Percentiles rank a stretch among this genome's conserved stretches.
These are phyloP conservation scores for Ramichloridium luteum DNA, from an alignment of 2,329 filamentous ascomycete species.

Conservation along the genomic window DNA sequence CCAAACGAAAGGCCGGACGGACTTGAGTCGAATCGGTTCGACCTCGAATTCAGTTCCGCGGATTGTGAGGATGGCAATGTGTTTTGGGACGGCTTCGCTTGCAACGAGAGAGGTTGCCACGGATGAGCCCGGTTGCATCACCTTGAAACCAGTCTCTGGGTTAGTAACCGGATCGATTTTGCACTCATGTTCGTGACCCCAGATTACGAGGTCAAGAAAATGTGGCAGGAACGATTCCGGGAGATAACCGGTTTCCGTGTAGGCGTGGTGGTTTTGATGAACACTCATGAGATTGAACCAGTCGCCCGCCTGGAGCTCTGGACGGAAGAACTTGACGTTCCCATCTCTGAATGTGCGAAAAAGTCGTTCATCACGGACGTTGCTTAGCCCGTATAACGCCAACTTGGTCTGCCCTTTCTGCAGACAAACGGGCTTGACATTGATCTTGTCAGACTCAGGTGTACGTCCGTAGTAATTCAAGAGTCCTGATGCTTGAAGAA, in stretches of 20 bases:
- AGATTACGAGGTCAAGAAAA: slow-evolving; percentile 83
- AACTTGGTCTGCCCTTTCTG: slow-evolving; percentile 91
- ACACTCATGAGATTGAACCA: slow-evolving; percentile 96
- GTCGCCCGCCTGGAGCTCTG: slow-evolving; percentile 64
- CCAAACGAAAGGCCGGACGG: slow-evolving; percentile 82
- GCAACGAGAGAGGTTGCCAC: slow-evolving; percentile 85
- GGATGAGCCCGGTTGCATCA: slow-evolving; percentile 95
- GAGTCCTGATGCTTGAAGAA: slow-evolving; percentile 80
- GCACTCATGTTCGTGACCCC: slow-evolving; percentile 97
- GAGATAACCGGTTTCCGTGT: slow-evolving; percentile 85
- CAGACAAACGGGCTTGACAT: slow-evolving; percentile 78
- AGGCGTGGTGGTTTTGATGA: slow-evolving; percentile 89
- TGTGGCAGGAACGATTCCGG: slow-evolving; percentile 87
- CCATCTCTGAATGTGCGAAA: slow-evolving; percentile 88
- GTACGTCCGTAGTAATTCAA: slow-evolving; percentile 94
- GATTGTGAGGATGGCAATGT: slow-evolving; percentile 74
- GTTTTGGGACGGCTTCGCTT: slow-evolving; percentile 81
- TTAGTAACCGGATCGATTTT: slow-evolving; percentile 75
- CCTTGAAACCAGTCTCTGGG: slow-evolving; percentile 77
- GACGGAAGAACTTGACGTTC: slow-evolving; percentile 87
- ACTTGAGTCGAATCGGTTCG: slow-evolving; percentile 72
- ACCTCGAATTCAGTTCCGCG: slow-evolving; percentile 64
- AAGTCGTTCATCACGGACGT: slow-evolving; percentile 88
- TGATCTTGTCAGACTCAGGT: slow-evolving; percentile 84
- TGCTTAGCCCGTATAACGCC: slow-evolving; percentile 86